Percentiles rank a stretch among this genome's conserved stretches.
Conservation (phyloP, 139 green algal species). For the Marvania coccoides region DNA sequence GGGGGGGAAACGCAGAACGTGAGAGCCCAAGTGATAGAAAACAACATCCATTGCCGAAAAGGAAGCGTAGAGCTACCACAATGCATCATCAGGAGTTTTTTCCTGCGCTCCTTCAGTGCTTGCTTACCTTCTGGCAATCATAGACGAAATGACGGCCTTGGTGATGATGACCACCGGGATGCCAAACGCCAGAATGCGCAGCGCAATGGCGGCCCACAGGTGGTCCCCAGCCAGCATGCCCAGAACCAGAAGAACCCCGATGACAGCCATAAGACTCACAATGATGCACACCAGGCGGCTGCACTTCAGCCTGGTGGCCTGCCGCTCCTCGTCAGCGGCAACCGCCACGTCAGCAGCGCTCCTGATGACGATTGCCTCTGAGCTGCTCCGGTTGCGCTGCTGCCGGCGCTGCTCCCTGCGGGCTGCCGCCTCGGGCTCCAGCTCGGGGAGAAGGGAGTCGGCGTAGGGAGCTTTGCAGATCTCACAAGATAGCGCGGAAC, state of each 20-base stretch:
- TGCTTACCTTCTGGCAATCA: too few relatives aligned
- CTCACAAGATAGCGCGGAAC: slow-evolving; percentile 5
- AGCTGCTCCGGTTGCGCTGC: neutral
- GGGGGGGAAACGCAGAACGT: too few relatives aligned
- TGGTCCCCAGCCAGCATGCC: slow-evolving; percentile 4
- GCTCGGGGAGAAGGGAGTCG: neutral
- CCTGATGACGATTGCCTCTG: neutral
- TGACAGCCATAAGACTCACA: neutral
- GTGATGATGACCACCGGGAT: neutral
- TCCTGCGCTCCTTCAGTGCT: too few relatives aligned
- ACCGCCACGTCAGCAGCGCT: neutral
- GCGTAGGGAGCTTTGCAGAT: slow-evolving; percentile 5
- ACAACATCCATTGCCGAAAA: too few relatives aligned
- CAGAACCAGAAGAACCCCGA: slow-evolving; percentile 8
- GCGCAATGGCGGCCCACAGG: neutral
- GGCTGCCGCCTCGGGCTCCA: neutral
- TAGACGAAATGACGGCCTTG: neutral
- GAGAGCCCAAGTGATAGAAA: too few relatives aligned
- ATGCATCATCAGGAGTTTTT: too few relatives aligned
- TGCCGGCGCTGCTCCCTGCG: neutral
- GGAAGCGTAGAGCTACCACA: too few relatives aligned
- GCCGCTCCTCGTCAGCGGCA: neutral
- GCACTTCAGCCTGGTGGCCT: neutral
- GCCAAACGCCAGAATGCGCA: slow-evolving; percentile 11
- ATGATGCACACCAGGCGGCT: neutral